phyloP scores from a whole-genome alignment of 2,329 filamentous ascomycete genomes.

The Fusarium armeniacum region DNA sequence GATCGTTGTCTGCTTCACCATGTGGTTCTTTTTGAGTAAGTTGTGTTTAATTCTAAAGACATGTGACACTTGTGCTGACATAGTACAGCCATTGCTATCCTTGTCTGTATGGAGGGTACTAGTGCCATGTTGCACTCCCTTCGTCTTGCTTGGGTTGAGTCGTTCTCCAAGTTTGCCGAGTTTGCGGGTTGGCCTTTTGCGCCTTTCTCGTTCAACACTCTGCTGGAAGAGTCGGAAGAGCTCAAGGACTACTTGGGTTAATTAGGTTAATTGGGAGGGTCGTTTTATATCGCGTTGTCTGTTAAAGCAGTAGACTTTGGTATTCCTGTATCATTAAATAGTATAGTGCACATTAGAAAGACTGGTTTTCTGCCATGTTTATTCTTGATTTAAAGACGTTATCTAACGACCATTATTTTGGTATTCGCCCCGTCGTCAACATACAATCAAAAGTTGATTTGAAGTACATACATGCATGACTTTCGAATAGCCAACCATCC shows the following conservation, averaged over 20 bases:
- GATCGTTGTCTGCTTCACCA: constrained; percentile 84
- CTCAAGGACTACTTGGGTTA: constrained; percentile 69
- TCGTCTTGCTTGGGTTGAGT: constrained; percentile 95
- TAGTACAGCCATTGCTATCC: constrained; percentile 65
- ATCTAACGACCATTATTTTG: not conserved
- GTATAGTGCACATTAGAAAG: constrained; percentile 46
- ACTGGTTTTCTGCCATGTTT: constrained; percentile 35
- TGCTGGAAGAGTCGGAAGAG: constrained; percentile 85
- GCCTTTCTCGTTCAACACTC: constrained; percentile 87
- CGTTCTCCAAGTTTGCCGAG: constrained; percentile 97
- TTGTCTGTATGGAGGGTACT: constrained; percentile 96
- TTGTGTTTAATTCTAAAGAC: not conserved
- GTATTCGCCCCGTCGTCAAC: not conserved
- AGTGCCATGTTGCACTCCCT: constrained; percentile 95
- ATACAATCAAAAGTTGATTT: not conserved
- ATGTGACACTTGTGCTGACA: constrained; percentile 45
- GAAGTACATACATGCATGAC: not conserved
- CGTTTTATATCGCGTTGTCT: constrained; percentile 26
- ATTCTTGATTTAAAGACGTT: constrained; percentile 4
- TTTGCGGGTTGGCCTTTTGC: constrained; percentile 89
- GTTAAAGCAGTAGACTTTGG: constrained; percentile 50
- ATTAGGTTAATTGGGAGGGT: constrained; percentile 48
- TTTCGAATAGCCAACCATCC: not conserved
- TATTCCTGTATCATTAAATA: constrained; percentile 53
- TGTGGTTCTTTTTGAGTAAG: constrained; percentile 88